Base-by-base conservation (phyloP, 2,329 filamentous ascomycete species). In the Byssothecium circinans region DNA sequence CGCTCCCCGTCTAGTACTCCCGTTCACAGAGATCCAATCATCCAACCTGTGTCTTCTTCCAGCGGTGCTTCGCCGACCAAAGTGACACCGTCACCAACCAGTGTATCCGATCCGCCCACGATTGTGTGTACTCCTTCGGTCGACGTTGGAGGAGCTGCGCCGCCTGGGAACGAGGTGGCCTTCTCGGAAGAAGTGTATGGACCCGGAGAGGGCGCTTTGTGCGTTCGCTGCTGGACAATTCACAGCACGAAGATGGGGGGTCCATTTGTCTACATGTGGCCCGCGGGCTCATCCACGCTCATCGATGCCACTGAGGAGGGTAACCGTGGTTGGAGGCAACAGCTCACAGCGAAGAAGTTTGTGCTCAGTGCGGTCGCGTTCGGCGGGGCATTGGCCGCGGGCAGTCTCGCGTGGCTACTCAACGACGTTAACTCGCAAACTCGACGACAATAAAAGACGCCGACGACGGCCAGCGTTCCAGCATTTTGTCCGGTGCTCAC, bases 221-320 rank as follows among this genome's bases (percentile, higher is more conserved):
- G 39, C 25, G 8, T 41, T 18, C 23, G 27, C 14, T 41, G 39
- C 27, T 41, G 39, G 39, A 32, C n/a, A 7, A 20, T 41, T 29
- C 39, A 41, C 17, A 14, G 15, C 25, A 30, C 22, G 6, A 32
- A 10, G 7, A 11, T 19, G 7, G 39, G 39, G 4, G 39, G 39
- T 32, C 23, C 39, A 3, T 41, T 41, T 17, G 27, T 32, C 27
- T 15, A 18, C 25, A 10, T 41, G 2, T 5, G 20, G 10, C 17
- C 36, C 36, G 5, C 20, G 5, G 7, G 14, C 11, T 19, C 19
- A 7, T 6, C 12, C 7, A 19, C 11, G 6, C 19, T 19, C 11
- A 12, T 27, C 23, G 23, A 17, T 29, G 17, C 2, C 12, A 30
- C 17, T 14, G 18, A 30, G 2, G 15, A 41, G n/a, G 25, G 14